A percentile compares a stretch with the other conserved stretches of the same genome.
Evolutionary conservation across 208 protist genomes (phyloP).

Genomic region (Trypanosoma congolense): DNA sequence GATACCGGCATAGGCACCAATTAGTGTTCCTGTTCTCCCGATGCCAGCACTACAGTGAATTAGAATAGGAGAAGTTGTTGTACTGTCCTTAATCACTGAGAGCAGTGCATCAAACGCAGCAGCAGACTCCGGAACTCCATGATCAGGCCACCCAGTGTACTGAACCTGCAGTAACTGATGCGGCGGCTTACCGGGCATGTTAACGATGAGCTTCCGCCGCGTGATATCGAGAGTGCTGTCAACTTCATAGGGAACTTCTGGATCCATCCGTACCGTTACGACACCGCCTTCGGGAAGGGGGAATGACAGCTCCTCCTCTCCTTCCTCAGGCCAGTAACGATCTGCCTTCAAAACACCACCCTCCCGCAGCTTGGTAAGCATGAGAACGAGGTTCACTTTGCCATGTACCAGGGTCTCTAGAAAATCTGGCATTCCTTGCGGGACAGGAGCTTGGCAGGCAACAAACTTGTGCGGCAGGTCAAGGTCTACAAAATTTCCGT

Average conservation of each 20-base stretch:
- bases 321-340: constrained; percentile 67
- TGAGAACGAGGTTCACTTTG: constrained; percentile 62
- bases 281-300: constrained; percentile 1
- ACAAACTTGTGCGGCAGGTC: constrained; percentile 52
- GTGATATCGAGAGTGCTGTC: constrained; percentile 21
- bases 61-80: constrained; percentile 33
- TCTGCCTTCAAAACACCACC: constrained; percentile 62
- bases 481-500: constrained; percentile 52
- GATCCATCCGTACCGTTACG: constrained; percentile 32
- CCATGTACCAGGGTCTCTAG: constrained; percentile 32
- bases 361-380: constrained; percentile 66
- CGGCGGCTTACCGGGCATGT: constrained; percentile 7
- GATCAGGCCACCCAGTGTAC: constrained; percentile 84
- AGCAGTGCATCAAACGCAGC: constrained; percentile 61
- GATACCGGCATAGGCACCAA: constrained; percentile 62
- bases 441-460: constrained; percentile 72
- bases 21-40: constrained; percentile 79
- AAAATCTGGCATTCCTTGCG: constrained; percentile 61
- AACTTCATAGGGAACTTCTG: constrained; percentile 29
- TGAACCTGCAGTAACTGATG: constrained; percentile 63
- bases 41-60: constrained; percentile 88
- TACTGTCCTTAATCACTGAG: constrained; percentile 24
- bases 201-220: constrained; percentile 23
- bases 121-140: constrained; percentile 62
- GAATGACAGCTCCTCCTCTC: constrained; percentile 5